Base-by-base conservation (phyloP, 2,329 filamentous ascomycete species). In the Penicillium aurantiogriseum region DNA sequence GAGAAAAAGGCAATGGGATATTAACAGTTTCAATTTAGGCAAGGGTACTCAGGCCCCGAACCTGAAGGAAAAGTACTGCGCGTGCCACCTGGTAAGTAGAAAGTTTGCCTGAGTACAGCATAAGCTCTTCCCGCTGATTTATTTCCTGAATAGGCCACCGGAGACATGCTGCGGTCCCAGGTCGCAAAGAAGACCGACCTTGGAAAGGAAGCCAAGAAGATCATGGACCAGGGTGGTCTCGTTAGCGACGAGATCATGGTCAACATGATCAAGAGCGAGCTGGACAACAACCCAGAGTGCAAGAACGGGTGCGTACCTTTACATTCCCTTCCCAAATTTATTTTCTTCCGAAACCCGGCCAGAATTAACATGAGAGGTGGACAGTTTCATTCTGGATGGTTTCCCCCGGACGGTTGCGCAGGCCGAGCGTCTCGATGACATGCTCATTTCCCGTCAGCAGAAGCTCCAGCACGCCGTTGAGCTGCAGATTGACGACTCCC, bases 171-270 rank as follows among this genome's bases (percentile, higher is more conserved):
- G 73, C 92, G 94, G 73, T 96, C 92, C 67, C 94, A 99, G 79
- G 94, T 99, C 74, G 90, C 93, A 65, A 95, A 96, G 81, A 97
- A 97, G 87, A 99, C 94, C 57, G 80, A 90, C 59, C 87, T 99
- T 65, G 94, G 94, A 69, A 86, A 90, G 74, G 92, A 97, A 82
- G 94, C 94, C 66, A 99, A 99, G 88, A 97, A 97, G 87, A 99
- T 99, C 78, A 99, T 99, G 94, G 94, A 99, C 75, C 89, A 93
- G 76, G 94, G 94, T 70, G 93, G 93, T 68, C 87, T 99, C 58
- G 94, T 99, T 76, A 96, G 92, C 77, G 94, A 99, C 78, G 93
- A 97, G 75, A 99, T 99, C 75, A 93, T 99, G 85, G 90, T 99
- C 77, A 92, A 93, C 79, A 99, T 99, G 94, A 99, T 99, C 83